Evolutionary conservation across 2,329 filamentous ascomycete genomes (phyloP), one percentile per base, ranked within the genome.

Genomic region (Fonsecaea monophora): DNA sequence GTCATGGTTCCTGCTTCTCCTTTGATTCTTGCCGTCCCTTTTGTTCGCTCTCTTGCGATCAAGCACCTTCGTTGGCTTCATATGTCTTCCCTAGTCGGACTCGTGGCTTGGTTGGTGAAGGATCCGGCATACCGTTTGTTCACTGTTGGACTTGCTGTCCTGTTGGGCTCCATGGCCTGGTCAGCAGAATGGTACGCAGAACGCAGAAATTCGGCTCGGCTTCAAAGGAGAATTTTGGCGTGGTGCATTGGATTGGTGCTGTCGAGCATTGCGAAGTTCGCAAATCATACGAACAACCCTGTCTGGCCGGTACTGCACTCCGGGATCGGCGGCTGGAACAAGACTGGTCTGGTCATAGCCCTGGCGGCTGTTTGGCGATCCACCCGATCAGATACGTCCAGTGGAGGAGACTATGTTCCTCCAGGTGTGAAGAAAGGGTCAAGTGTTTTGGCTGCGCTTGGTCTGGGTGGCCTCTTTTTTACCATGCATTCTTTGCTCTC

Each of bases 251-350:
- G 95, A 35, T 82, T 99, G 63, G 86, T 97, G 66, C 84, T 92
- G 69, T 98, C 94, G 1, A 92, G 90, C 68, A 86, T 96, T 61
- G 88, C 92, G 73, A 99, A 99, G 78, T 98, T 96, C 76, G 92
- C 94, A 0, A 96, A 90, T 84, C 87, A 89, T 76, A 97, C 94
- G 21, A 98, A 97, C 79, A 99, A 99, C 77, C 95, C 95, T 0
- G 88, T 98, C 68, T 99, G 95, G 95, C 94, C 95, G 0, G 91
- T 95, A 69, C 91, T 98, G 87, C 91, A 97, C 77, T 87, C 89
- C 35, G 86, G 85, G 8, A 99, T 97, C 77, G 95, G 95, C 42
- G 95, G 95, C 2, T 94, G 91, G 89, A 99, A 99, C 79, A 92
- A 90, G 69, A 86, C 89, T 21, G 95, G 94, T 34, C 82, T 98